Evolutionary conservation across 352 stramenopile genomes (phyloP).

Genomic region (Phytophthora cactorum): DNA sequence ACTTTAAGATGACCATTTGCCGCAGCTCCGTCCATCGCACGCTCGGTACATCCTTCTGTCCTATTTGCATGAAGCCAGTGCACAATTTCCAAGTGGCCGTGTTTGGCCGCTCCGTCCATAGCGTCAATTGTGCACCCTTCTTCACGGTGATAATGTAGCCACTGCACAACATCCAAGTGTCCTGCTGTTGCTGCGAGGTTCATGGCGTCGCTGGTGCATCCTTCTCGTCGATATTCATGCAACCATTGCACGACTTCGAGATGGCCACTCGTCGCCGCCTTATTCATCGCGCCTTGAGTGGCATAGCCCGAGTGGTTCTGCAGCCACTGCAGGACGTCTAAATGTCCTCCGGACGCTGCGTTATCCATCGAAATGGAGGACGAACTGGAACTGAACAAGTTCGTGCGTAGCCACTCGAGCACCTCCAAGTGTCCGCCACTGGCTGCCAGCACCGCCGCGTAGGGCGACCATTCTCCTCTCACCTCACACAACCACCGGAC

Average conservation of each 20-base stretch:
- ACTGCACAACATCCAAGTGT: constrained; percentile 29
- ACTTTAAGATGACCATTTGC: constrained; percentile 28
- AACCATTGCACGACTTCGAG: constrained; percentile 48
- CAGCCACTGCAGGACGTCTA: constrained; percentile 36
- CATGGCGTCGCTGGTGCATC: constrained; percentile 30
- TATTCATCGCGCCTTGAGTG: constrained; percentile 56
- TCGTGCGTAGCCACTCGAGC: constrained; percentile 39
- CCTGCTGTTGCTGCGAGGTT: constrained; percentile 25
- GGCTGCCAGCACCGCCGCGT: constrained; percentile 38
- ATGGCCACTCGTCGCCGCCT: constrained; percentile 53
- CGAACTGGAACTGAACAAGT: constrained; percentile 42
- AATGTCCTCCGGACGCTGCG: constrained; percentile 30
- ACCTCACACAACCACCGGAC: constrained; percentile 44
- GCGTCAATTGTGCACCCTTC: constrained; percentile 31
- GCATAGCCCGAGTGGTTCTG: constrained; percentile 41
- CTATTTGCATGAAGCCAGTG: constrained; percentile 31
- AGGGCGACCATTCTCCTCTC: constrained; percentile 38
- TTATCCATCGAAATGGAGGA: constrained; percentile 41
- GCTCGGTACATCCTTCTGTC: constrained; percentile 29
- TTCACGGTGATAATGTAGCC: constrained; percentile 21
- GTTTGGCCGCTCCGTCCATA: constrained; percentile 30
- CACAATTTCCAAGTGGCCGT: constrained; percentile 26
- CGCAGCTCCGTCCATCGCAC: constrained; percentile 36
- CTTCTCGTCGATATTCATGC: constrained; percentile 24
- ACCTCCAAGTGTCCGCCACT: constrained; percentile 39